phyloP scores from a whole-genome alignment of 208 protist species.

The Trichomonas vaginalis region DNA sequence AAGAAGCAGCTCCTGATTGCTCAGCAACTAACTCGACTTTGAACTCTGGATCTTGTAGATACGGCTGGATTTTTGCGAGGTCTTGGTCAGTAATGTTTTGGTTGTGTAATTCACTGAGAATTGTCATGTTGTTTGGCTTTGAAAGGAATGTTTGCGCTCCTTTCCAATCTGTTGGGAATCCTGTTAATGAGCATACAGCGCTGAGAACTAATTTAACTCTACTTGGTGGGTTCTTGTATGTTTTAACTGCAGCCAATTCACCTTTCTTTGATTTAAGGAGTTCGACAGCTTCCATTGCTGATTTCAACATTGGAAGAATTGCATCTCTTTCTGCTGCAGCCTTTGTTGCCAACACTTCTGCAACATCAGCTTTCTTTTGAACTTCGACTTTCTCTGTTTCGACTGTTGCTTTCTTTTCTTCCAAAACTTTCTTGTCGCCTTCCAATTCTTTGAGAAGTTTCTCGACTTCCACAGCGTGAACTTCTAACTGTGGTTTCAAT shows the following conservation, averaged over 20 bases:
- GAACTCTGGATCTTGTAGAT: neutral
- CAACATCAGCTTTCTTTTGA: slow-evolving; percentile 47
- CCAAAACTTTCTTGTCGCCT: slow-evolving; percentile 59
- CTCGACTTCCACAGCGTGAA: slow-evolving; percentile 68
- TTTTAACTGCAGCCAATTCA: slow-evolving; percentile 76
- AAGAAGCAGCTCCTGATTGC: neutral
- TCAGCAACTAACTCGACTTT: neutral
- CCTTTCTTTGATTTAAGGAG: slow-evolving; percentile 57
- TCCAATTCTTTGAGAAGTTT: slow-evolving; percentile 67
- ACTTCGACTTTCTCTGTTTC: slow-evolving; percentile 54
- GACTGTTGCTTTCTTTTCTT: slow-evolving; percentile 48
- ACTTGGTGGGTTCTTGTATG: slow-evolving; percentile 70
- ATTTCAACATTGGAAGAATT: slow-evolving; percentile 67
- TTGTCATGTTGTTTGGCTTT: slow-evolving; percentile 52
- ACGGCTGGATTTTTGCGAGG: neutral
- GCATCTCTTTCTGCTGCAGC: slow-evolving; percentile 71
- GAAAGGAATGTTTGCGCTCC: slow-evolving; percentile 63
- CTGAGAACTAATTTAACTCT: slow-evolving; percentile 78
- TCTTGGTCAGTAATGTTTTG: neutral
- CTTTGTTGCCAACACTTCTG: slow-evolving; percentile 62
- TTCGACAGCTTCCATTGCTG: slow-evolving; percentile 66
- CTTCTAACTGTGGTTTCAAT: slow-evolving; percentile 73
- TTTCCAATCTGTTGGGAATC: slow-evolving; percentile 47
- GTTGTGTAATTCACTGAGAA: neutral
- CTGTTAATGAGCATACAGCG: slow-evolving; percentile 79